phyloP scores from a whole-genome alignment of 352 stramenopile species.

The Pythium pyrilobum region DNA sequence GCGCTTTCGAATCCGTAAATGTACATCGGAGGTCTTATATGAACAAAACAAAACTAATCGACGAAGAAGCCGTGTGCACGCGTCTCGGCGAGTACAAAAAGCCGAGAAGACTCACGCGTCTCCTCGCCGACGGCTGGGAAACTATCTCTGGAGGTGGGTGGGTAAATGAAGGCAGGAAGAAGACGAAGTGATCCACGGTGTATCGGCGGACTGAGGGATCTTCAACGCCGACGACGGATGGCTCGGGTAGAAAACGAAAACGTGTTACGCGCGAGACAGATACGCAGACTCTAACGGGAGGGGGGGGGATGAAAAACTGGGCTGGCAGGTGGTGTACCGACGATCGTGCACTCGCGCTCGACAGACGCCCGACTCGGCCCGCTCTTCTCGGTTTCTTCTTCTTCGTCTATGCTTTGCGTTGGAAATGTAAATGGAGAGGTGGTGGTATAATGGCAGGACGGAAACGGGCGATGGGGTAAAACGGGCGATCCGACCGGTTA shows the following conservation, averaged over 20 bases:
- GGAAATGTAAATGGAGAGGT: constrained; percentile 18
- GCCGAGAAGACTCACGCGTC: too few species aligned
- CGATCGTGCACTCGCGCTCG: neutral
- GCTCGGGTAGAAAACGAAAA: too few species aligned
- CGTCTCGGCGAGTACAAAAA: constrained; percentile 5
- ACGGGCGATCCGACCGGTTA: constrained; percentile 20
- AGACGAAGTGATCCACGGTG: neutral
- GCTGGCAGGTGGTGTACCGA: neutral
- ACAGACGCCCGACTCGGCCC: neutral
- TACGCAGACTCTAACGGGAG: neutral
- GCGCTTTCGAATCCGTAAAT: constrained; percentile 6
- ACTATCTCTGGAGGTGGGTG: neutral
- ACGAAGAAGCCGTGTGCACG: too few species aligned
- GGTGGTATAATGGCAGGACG: constrained; percentile 12
- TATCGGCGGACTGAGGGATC: too few species aligned
- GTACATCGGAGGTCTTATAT: constrained; percentile 14
- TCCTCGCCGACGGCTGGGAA: too few species aligned
- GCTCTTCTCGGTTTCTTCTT: neutral
- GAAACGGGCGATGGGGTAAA: constrained; percentile 22
- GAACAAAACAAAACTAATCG: constrained; percentile 9
- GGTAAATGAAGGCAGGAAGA: neutral
- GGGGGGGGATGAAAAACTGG: neutral
- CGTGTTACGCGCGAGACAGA: constrained; percentile 2
- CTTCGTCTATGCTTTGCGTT: constrained; percentile 5
- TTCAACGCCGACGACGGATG: too few species aligned